These are phyloP conservation scores for Haematococcus sp. DNA, from an alignment of 139 green algal species.

Conservation along the genomic window DNA sequence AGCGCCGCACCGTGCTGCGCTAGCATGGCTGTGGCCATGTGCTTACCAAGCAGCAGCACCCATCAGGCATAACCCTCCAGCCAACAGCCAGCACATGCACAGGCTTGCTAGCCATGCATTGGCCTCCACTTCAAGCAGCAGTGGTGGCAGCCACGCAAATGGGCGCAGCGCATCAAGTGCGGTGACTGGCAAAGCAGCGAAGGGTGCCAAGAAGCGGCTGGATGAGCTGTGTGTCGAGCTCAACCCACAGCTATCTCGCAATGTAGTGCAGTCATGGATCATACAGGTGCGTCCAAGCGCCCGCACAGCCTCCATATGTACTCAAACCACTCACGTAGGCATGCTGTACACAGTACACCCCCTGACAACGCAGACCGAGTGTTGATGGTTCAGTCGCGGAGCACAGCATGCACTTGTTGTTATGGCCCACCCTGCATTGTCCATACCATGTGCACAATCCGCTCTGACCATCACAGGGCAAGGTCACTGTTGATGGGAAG, in stretches of 20 bases:
- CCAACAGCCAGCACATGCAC: background rate
- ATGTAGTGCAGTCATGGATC: conserved; percentile 91
- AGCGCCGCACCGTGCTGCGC: no score
- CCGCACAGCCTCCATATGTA: background rate
- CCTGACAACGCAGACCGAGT: no score
- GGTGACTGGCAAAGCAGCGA: background rate
- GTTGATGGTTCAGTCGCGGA: no score
- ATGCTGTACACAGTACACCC: no score
- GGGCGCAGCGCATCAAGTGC: background rate
- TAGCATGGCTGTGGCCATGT: no score
- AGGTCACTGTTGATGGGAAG: conserved; percentile 18
- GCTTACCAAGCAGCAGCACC: no score
- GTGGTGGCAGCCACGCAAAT: background rate
- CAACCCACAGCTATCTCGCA: conserved; percentile 74
- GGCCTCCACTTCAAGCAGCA: background rate
- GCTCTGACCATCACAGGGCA: no score
- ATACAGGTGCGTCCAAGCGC: conserved; percentile 53
- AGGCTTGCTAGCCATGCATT: background rate
- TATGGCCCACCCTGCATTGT: no score
- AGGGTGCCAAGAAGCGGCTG: conserved; percentile 45
- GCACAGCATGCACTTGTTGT: no score
- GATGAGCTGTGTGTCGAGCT: conserved; percentile 82
- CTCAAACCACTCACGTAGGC: no score
- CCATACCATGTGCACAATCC: no score
- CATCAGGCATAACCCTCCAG: background rate